These are phyloP conservation scores for Xylaria bambusicola DNA, from an alignment of 495 filamentous ascomycete genomes.

Conservation along the genomic window DNA sequence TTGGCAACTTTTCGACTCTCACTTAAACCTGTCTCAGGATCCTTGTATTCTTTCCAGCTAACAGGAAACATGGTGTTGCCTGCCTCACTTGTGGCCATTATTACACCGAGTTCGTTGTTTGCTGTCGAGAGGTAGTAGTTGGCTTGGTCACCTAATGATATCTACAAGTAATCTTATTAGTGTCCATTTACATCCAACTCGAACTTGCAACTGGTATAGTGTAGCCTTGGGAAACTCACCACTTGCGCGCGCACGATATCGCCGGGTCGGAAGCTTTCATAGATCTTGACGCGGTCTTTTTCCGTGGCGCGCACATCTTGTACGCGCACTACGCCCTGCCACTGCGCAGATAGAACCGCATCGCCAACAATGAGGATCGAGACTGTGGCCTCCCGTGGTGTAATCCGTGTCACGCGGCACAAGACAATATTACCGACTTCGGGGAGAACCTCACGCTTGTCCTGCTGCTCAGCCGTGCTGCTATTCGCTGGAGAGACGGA, in stretches of 20 bases:
- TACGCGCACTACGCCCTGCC: constrained; percentile 64
- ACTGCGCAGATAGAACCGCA: constrained; percentile 59
- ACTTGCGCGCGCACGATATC: constrained; percentile 91
- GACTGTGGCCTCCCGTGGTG: constrained; percentile 76
- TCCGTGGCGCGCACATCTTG: constrained; percentile 95
- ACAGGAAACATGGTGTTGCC: constrained; percentile 90
- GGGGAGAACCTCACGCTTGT: constrained; percentile 72
- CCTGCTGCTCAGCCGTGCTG: constrained; percentile 55
- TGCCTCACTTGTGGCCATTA: constrained; percentile 87
- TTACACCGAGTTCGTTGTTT: constrained; percentile 86
- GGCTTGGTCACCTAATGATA: constrained; percentile 87
- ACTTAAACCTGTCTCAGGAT: constrained; percentile 72
- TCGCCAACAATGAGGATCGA: constrained; percentile 79
- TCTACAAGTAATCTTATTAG: constrained; percentile 42
- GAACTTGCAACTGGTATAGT: no score
- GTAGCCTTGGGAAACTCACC: constrained; percentile 53
- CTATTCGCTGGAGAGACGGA: constrained; percentile 38
- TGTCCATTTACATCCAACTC: not conserved
- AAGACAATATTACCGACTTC: constrained; percentile 77
- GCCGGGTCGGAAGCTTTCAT: constrained; percentile 88
- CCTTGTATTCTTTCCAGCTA: constrained; percentile 91
- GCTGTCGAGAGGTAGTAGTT: constrained; percentile 93
- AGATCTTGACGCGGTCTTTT: constrained; percentile 89
- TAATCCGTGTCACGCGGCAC: constrained; percentile 82
- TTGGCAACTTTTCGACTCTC: constrained; percentile 93